Conservation (phyloP, 2,329 filamentous ascomycete species). For the Pseudogymnoascus sp. region DNA sequence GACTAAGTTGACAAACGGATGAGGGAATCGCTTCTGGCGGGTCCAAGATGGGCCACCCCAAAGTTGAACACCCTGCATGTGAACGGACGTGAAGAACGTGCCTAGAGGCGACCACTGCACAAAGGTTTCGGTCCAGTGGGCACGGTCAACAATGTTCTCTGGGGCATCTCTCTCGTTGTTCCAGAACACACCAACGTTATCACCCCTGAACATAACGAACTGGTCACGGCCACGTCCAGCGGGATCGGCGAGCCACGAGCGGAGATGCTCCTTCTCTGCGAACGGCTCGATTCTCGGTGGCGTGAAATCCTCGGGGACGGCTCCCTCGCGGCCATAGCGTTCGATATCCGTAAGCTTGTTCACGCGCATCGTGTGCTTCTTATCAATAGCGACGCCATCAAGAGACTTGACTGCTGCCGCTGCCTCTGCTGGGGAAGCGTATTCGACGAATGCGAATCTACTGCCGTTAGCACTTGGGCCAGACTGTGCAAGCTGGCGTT, state of each 20-base stretch:
- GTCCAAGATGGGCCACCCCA: conserved; percentile 91
- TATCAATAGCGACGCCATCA: conserved; percentile 81
- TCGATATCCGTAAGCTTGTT: conserved; percentile 99
- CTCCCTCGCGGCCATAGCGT: conserved; percentile 86
- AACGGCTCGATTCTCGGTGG: conserved; percentile 77
- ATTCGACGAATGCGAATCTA: conserved; percentile 96
- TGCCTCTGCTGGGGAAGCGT: conserved; percentile 82
- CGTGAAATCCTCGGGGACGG: conserved; percentile 84
- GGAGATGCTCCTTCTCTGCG: conserved; percentile 83
- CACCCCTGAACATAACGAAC: conserved; percentile 87
- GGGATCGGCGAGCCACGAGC: conserved; percentile 84
- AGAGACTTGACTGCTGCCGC: conserved; percentile 82
- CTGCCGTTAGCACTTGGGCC: conserved; percentile 14
- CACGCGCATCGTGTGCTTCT: conserved; percentile 88
- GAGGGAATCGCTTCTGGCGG: conserved; percentile 84
- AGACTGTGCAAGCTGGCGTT: background rate
- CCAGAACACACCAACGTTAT: conserved; percentile 93
- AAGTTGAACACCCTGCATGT: conserved; percentile 91
- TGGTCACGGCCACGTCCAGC: conserved; percentile 78
- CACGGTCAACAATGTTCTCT: conserved; percentile 81
- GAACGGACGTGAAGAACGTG: conserved; percentile 89
- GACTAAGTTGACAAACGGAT: conserved; percentile 90
- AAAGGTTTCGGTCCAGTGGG: conserved; percentile 97
- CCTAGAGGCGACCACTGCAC: conserved; percentile 96
- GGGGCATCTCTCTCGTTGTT: conserved; percentile 92